phyloP scores from a whole-genome alignment of 371 early-diverging fungal genomes.

The Apophysomyces variabilis region DNA sequence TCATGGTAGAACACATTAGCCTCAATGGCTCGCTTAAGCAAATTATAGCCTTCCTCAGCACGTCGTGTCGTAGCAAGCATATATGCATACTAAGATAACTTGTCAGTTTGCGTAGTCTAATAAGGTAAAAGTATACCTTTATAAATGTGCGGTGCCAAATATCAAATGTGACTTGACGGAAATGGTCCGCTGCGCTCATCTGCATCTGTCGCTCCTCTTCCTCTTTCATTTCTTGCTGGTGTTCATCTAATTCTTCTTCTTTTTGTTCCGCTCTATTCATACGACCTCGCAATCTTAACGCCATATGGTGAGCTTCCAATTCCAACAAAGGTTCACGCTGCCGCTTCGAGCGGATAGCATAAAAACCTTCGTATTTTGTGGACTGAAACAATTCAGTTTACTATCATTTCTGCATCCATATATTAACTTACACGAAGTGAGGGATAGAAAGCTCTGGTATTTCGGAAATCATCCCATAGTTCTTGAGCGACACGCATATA shows the following conservation, averaged over 20 bases:
- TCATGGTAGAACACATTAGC: constrained; percentile 77
- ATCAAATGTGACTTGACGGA: constrained; percentile 62
- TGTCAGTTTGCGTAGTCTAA: not conserved
- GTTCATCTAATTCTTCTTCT: constrained; percentile 31
- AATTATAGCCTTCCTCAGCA: constrained; percentile 64
- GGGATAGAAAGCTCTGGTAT: constrained; percentile 63
- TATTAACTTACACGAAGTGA: constrained; percentile 36
- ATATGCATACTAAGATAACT: constrained; percentile 56
- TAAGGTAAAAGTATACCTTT: constrained; percentile 40
- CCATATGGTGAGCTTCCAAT: constrained; percentile 41
- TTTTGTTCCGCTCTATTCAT: constrained; percentile 20
- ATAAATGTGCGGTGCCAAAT: constrained; percentile 70
- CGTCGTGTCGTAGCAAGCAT: constrained; percentile 61
- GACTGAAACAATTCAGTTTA: constrained; percentile 11
- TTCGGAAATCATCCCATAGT: constrained; percentile 54
- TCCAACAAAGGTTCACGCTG: not conserved
- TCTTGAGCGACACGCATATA: constrained; percentile 56
- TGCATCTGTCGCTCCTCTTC: constrained; percentile 29
- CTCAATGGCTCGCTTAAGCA: constrained; percentile 59
- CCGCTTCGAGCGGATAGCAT: constrained; percentile 22
- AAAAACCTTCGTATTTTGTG: constrained; percentile 36
- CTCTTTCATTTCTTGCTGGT: constrained; percentile 28
- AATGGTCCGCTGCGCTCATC: constrained; percentile 31
- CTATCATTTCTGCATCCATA: not conserved
- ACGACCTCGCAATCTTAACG: constrained; percentile 32